phyloP scores from a whole-genome alignment of 176 grass and related monocot genomes.

The Thalia dealbata region DNA sequence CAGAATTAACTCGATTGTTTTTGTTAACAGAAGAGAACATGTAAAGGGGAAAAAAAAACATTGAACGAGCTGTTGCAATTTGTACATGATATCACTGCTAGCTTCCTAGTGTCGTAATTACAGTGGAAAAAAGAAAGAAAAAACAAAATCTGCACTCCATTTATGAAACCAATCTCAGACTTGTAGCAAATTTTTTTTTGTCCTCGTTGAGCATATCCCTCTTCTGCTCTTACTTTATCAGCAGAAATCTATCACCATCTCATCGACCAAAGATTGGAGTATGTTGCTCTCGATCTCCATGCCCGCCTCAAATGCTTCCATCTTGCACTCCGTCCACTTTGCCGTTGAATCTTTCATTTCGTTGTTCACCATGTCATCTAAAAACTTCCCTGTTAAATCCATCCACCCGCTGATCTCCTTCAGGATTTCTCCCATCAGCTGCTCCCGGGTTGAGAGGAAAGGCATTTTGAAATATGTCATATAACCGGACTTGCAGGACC shows the following conservation, averaged over 20 bases:
- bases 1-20: too few species aligned
- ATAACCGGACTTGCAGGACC: constrained; percentile 43
- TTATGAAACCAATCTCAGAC: neutral
- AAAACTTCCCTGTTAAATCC: constrained; percentile 16
- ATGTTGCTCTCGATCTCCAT: constrained; percentile 55
- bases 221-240: too few species aligned
- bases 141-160: neutral
- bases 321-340: constrained; percentile 6
- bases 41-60: neutral
- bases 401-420: constrained; percentile 32
- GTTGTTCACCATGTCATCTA: constrained; percentile 33
- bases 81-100: neutral
- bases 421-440: constrained; percentile 28
- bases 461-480: constrained; percentile 27
- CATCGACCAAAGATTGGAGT: constrained; percentile 39
- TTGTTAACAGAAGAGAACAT: too few species aligned
- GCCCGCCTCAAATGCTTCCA: constrained; percentile 35
- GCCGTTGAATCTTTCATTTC: constrained; percentile 31
- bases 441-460: constrained; percentile 32
- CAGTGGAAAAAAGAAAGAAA: neutral
- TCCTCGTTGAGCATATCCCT: too few species aligned
- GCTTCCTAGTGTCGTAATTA: constrained; percentile 7
- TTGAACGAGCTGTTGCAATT: neutral
- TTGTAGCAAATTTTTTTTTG: neutral
- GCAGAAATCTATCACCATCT: constrained; percentile 33